Evolutionary conservation across 768 basidiomycete genomes (phyloP).

Genomic region (Coprinopsis cinerea): DNA sequence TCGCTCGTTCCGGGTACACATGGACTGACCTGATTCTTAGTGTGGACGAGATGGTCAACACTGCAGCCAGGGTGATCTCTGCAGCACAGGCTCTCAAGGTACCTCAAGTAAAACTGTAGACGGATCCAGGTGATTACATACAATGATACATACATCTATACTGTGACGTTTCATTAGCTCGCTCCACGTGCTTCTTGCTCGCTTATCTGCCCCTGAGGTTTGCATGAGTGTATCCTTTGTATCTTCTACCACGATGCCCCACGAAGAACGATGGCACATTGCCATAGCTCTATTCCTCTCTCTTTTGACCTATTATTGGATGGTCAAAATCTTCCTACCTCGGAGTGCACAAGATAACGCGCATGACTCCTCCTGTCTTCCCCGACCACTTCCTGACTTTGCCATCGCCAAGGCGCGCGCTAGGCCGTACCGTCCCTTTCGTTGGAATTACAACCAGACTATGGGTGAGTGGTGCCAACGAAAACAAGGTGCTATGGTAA

Average conservation of each 20-base stretch:
- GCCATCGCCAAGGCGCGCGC: constrained; percentile 37
- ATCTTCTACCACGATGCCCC: no score
- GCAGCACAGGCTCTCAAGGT: constrained; percentile 35
- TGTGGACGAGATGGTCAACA: constrained; percentile 76
- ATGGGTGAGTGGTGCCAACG: constrained; percentile 43
- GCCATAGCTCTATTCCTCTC: no score
- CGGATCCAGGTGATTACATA: background rate
- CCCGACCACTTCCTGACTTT: constrained; percentile 36
- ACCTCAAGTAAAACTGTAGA: constrained; percentile 46
- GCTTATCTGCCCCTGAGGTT: no score
- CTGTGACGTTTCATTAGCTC: background rate
- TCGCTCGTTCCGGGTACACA: constrained; percentile 1
- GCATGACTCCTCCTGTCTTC: constrained; percentile 32
- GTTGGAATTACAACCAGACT: constrained; percentile 52
- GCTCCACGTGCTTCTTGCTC: background rate
- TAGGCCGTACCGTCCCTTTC: constrained; percentile 50
- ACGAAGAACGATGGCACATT: no score
- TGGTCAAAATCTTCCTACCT: background rate
- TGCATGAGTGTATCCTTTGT: no score
- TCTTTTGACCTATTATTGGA: no score
- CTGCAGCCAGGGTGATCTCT: constrained; percentile 55
- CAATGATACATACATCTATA: background rate
- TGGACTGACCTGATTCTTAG: constrained; percentile 26
- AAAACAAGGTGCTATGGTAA: background rate
- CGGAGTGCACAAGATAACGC: background rate